Percentiles rank a stretch among this genome's conserved stretches.
Evolutionary conservation across 1,139 yeast species (phyloP).

Genomic region (Yamadazyma conglobata): DNA sequence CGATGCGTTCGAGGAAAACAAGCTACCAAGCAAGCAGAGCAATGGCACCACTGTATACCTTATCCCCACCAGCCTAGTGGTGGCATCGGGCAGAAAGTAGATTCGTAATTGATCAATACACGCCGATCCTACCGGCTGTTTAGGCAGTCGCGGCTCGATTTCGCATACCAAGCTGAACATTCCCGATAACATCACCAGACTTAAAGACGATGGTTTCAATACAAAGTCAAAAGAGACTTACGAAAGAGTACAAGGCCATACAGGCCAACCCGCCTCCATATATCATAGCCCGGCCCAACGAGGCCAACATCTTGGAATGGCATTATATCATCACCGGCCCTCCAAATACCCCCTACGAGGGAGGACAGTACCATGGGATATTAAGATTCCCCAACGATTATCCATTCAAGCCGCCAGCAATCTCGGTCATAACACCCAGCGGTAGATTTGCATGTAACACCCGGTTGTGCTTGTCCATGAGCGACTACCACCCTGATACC

Average conservation of each 20-base stretch:
- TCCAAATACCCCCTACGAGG: conserved; percentile 77
- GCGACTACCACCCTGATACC: conserved; percentile 88
- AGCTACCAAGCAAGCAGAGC: conserved; percentile 11
- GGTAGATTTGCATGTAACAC: conserved; percentile 78
- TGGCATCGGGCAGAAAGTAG: conserved; percentile 22
- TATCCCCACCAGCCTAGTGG: conserved; percentile 21
- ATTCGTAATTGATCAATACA: neutral
- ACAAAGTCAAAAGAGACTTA: conserved; percentile 44
- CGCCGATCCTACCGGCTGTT: neutral
- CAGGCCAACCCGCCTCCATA: conserved; percentile 77
- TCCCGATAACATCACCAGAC: no score
- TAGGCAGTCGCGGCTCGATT: neutral
- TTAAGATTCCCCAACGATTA: conserved; percentile 81
- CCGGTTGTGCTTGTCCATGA: conserved; percentile 80
- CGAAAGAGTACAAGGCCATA: conserved; percentile 76
- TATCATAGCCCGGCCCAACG: conserved; percentile 78
- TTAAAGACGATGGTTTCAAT: conserved; percentile 6
- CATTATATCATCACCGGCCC: conserved; percentile 84
- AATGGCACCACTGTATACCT: conserved; percentile 16
- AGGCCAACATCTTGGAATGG: conserved; percentile 72
- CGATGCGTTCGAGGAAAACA: conserved; percentile 17
- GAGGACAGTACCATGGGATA: conserved; percentile 92
- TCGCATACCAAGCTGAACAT: conserved; percentile 1
- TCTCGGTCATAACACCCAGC: conserved; percentile 83
- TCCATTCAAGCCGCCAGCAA: conserved; percentile 91